Evolutionary conservation across 1,139 yeast species (phyloP).

Genomic region (Spathaspora sp.): DNA sequence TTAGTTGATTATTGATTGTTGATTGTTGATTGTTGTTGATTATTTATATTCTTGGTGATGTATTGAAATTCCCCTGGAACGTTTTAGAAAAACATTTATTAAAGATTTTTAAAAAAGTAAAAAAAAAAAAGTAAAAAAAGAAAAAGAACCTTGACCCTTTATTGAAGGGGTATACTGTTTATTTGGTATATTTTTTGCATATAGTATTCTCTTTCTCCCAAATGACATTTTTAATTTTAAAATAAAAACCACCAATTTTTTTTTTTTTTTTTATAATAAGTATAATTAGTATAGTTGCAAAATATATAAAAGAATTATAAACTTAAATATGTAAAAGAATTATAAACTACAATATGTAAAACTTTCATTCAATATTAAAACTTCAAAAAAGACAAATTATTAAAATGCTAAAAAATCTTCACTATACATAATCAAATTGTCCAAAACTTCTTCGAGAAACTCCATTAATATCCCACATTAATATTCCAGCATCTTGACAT

Average conservation of each 20-base stretch:
- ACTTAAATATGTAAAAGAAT: no score
- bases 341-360: no score
- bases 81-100: not conserved
- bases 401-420: not conserved
- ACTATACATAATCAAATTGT: slow-evolving; percentile 29
- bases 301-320: not conserved
- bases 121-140: not conserved
- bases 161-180: not conserved
- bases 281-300: not conserved
- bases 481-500: slow-evolving; percentile 45
- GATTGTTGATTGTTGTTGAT: not conserved
- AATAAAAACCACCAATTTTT: not conserved
- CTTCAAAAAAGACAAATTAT: not conserved
- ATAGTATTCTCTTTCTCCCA: not conserved
- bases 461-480: slow-evolving; percentile 43
- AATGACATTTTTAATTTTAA: slow-evolving; percentile 2
- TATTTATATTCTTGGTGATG: slow-evolving; percentile 3
- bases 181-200: slow-evolving; percentile 2
- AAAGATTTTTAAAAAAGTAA: not conserved
- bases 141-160: not conserved
- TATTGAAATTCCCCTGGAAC: not conserved
- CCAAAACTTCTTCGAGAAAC: slow-evolving; percentile 44
- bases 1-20: not conserved
- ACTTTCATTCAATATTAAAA: not conserved
- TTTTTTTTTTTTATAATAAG: not conserved